Base-by-base conservation (phyloP, 805 yeast genomes). In the Starmerella sirachaensis region DNA sequence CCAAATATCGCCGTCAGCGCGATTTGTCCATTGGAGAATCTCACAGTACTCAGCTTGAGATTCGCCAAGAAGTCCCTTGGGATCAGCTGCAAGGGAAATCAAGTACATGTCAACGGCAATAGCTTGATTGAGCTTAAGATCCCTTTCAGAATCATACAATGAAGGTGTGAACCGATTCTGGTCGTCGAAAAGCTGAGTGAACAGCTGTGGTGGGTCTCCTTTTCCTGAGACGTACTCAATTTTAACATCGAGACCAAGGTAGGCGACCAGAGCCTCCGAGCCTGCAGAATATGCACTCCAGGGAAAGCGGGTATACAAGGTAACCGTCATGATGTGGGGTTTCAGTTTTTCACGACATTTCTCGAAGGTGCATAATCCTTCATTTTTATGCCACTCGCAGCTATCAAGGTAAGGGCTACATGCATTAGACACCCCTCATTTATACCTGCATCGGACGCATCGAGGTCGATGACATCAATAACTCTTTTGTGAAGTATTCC, bases 1-100 rank as follows among this genome's bases (percentile, higher is more conserved):
- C 45, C 77, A 56, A 40, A 79, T 51, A 54, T 86, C 94, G 53
- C 72, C 53, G 68, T 77, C 80, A 58, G 76, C 67, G 51, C 80
- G 65, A 3, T 94, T 82, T 56, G 75, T 52, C 93, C 93, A 85
- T 65, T 67, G 76, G 51, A 86, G 60, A 52, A 82, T 66, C 55
- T 37, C 42, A 38, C 29, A 42, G 41, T 42, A 20, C 31, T 45
- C 46, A 17, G 29, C 33, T 18, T 33, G 35, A 13, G 16, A 18
- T 43, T 28, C 31, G 39, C 51, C 51, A 6, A n/a, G 18, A 5
- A 47, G 42, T 24, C 45, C 47, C 45, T 46, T 43, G 31, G 20
- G 19, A 42, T 40, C 42, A 45, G 46, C 42, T 30, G 49, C 49
- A 5, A 46, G 33, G 8, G 50, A 37, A 16, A 47, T 33, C 12